Evolutionary conservation across 2,329 filamentous ascomycete genomes (phyloP), one percentile per base, ranked within the genome.

Genomic region (Tolypocladium amazonense): DNA sequence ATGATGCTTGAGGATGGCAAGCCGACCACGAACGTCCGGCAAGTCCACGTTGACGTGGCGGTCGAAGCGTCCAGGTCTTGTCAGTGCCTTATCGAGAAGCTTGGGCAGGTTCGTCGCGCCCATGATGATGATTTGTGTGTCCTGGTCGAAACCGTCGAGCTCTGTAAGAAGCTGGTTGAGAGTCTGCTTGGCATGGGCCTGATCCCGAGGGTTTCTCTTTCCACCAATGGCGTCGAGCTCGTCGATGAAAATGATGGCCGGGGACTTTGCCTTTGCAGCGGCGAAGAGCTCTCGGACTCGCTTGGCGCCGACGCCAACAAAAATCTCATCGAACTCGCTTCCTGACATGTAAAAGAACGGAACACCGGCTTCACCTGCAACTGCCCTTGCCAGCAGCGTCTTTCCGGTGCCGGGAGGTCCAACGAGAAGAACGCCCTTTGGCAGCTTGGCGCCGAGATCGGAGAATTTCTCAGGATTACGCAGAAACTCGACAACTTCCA

Each of bases 341-440:
- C 94, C 94, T 70, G 94, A 99, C 93, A 99, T 97, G 82, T 97
- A 99, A 81, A 97, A 99, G 81, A 99, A 99, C 1, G 94, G 94
- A 23, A 99, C 94, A 59, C 93, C 94, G 58, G 94, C 92, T 77
- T 99, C 94, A 58, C 94, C 94, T 56, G 94, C 94, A 62, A 99
- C 94, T 59, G 94, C 95, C 69, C 94, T 88, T 63, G 94, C 94
- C 62, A 99, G 84, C 47, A 99, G 84, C 15, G 94, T 99, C 78
- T 99, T 99, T 77, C 94, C 94, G 62, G 94, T 99, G 77, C 94
- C 94, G 58, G 94, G 94, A 70, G 94, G 94, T 0, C 94, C 94
- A 69, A 96, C 91, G 30, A 99, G 84, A 57, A 99, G 82, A 61
- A 99, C 91, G 79, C 94, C 94, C 76, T 97, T 99, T 59, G 94